Conservation (phyloP, 129 eudicot species). For the Escallonia rubra region DNA sequence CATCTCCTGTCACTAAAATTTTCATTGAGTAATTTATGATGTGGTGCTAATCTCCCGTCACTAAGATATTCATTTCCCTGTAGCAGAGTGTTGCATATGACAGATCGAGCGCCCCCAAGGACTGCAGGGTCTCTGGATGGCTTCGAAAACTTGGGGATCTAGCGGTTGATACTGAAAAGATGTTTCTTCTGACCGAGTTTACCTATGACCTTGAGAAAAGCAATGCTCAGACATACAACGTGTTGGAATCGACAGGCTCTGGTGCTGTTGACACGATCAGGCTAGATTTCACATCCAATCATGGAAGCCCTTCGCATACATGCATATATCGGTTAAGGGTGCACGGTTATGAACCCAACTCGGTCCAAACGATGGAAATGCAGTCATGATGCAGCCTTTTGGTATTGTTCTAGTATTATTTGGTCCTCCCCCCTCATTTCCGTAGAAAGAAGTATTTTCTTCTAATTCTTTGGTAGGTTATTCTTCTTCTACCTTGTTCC, state of each 20-base stretch:
- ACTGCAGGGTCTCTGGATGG: conserved; percentile 78
- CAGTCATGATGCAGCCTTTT: conserved; percentile 21
- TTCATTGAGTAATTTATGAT: background rate
- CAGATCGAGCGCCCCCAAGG: conserved; percentile 89
- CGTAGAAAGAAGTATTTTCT: background rate
- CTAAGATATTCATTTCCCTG: background rate
- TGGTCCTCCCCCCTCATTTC: too few relatives aligned
- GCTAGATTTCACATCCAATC: conserved; percentile 69
- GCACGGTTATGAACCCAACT: conserved; percentile 64
- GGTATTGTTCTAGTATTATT: background rate
- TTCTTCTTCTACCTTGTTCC: background rate
- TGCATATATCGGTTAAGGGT: conserved; percentile 89
- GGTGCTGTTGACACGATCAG: conserved; percentile 51
- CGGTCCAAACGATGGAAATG: conserved; percentile 22
- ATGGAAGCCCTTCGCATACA: conserved; percentile 69
- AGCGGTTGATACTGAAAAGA: conserved; percentile 22
- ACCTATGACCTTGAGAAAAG: conserved; percentile 78
- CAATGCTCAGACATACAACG: conserved; percentile 73
- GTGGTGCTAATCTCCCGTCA: background rate
- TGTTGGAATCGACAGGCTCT: conserved; percentile 22
- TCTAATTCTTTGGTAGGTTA: background rate
- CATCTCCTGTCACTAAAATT: background rate
- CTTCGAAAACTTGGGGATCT: conserved; percentile 26
- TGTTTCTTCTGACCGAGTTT: conserved; percentile 61
- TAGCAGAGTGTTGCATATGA: conserved; percentile 86